Evolutionary conservation across 129 eudicot species (phyloP).

Genomic region (Scalesia atractyloides): DNA sequence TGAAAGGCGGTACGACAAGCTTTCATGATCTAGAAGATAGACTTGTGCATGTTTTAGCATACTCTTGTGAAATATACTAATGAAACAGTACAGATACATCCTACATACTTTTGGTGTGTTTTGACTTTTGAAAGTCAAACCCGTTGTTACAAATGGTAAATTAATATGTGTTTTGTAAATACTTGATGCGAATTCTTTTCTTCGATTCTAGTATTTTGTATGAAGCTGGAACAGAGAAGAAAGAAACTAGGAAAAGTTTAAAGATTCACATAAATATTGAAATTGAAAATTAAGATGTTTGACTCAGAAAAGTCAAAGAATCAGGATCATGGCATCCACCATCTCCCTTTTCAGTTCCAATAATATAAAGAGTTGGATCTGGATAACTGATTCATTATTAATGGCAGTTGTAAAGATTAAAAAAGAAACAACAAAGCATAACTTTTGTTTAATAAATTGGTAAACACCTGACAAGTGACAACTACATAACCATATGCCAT

Average conservation of each 20-base stretch:
- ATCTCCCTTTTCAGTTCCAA: too few species aligned
- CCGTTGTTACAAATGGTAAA: background rate
- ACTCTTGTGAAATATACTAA: background rate
- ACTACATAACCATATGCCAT: conserved; percentile 22
- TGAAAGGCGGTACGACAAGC: background rate
- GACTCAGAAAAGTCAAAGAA: too few species aligned
- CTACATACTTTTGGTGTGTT: background rate
- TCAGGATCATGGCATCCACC: too few species aligned
- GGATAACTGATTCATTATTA: conserved; percentile 8
- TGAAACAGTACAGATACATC: background rate
- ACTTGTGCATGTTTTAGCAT: background rate
- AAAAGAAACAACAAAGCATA: conserved; percentile 7
- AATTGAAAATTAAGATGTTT: too few species aligned
- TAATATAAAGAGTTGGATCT: conserved; percentile 3
- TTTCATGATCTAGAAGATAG: background rate
- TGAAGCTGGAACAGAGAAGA: too few species aligned
- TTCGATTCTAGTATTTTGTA: too few species aligned
- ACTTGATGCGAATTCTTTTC: background rate
- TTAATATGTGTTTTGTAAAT: background rate
- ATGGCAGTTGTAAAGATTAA: conserved; percentile 26
- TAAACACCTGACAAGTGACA: background rate
- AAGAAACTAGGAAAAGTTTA: too few species aligned
- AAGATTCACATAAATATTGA: too few species aligned
- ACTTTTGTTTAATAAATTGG: background rate
- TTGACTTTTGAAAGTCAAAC: background rate